Evolutionary conservation across 2,329 filamentous ascomycete species (phyloP).

Genomic region (Keithomyces neogunnii): DNA sequence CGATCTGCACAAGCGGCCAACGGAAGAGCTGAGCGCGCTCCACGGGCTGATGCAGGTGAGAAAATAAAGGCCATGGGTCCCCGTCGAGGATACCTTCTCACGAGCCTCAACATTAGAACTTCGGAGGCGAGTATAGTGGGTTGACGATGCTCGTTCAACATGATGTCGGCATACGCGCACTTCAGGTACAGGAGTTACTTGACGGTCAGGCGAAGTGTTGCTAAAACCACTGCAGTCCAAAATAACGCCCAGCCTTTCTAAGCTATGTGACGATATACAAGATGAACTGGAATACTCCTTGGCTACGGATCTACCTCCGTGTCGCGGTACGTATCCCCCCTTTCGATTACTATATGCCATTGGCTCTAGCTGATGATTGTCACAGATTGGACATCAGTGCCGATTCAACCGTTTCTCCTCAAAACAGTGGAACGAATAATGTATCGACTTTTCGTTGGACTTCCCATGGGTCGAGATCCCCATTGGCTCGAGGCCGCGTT

Average conservation of each 20-base stretch:
- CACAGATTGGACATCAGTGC: conserved; percentile 8
- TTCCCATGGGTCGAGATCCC: conserved; percentile 5
- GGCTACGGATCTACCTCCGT: conserved; percentile 2
- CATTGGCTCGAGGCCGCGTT: conserved; percentile 6
- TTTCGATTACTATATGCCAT: background rate
- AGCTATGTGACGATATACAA: conserved; percentile 5
- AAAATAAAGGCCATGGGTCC: background rate
- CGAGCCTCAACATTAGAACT: conserved; percentile 3
- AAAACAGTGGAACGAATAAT: conserved; percentile 2
- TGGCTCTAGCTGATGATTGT: background rate
- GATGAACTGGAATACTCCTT: conserved; percentile 7
- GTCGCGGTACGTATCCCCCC: conserved; percentile 3
- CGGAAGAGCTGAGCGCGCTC: conserved; percentile 6
- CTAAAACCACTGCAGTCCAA: background rate
- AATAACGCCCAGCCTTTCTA: conserved; percentile 8
- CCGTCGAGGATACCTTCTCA: background rate
- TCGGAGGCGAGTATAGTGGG: conserved; percentile 8
- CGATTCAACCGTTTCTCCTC: conserved; percentile 5
- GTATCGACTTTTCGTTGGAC: conserved; percentile 7
- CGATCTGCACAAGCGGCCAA: conserved; percentile 7
- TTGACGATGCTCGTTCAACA: conserved; percentile 4
- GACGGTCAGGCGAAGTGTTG: background rate
- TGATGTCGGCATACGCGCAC: conserved; percentile 7
- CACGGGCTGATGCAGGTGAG: conserved; percentile 6
- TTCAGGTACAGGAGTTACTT: conserved; percentile 3